Evolutionary conservation across 2,329 filamentous ascomycete genomes (phyloP).

Genomic region (Trichophyton equinum): DNA sequence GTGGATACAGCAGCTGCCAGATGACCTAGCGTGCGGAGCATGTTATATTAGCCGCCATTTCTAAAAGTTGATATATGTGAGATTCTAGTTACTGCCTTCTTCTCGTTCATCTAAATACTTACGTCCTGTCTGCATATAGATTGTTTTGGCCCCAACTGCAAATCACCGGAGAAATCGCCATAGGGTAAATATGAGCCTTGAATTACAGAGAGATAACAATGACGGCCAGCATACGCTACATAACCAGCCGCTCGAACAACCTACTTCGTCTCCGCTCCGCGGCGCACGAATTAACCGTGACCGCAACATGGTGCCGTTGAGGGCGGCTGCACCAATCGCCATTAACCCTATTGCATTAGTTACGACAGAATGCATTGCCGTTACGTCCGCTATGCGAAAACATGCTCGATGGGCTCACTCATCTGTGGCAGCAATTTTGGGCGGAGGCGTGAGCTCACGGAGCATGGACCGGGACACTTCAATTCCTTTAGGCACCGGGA

Average conservation of each 20-base stretch:
- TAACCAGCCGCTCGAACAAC: not conserved
- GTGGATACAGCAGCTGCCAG: not conserved
- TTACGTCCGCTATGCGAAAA: conserved; percentile 97
- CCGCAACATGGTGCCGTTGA: not conserved
- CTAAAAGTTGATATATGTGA: not conserved
- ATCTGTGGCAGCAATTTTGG: conserved; percentile 88
- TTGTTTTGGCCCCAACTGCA: not conserved
- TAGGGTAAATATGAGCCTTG: conserved; percentile 11
- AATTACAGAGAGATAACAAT: conserved; percentile 5
- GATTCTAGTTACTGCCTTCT: not conserved
- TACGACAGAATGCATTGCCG: conserved; percentile 96
- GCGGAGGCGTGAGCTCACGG: conserved; percentile 47
- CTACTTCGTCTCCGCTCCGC: not conserved
- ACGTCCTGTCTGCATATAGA: not conserved
- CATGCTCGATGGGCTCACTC: conserved; percentile 92
- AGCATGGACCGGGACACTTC: conserved; percentile 33
- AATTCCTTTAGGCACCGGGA: conserved; percentile 26
- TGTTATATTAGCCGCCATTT: not conserved
- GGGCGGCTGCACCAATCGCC: conserved; percentile 43
- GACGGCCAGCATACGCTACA: conserved; percentile 1
- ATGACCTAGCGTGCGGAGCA: not conserved
- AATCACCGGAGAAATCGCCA: not conserved
- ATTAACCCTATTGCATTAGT: conserved; percentile 86
- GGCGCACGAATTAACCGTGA: not conserved
- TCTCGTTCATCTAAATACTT: not conserved